A percentile compares a stretch with the other conserved stretches of the same genome.
These are phyloP conservation scores for Ophidiomyces ophidiicola DNA, from an alignment of 2,329 filamentous ascomycete genomes.

Conservation along the genomic window DNA sequence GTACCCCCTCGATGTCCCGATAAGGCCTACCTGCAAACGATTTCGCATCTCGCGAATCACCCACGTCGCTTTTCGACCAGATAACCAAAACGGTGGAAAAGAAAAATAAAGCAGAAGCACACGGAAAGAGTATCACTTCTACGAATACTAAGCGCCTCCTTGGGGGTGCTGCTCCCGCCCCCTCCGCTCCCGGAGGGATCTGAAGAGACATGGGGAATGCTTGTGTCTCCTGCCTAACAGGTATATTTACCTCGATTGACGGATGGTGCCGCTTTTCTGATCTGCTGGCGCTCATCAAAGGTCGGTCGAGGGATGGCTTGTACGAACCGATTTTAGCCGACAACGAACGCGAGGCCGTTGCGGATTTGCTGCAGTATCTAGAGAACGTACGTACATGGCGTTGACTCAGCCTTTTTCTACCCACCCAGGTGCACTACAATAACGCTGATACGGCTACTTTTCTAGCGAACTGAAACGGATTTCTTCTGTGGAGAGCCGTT, in stretches of 20 bases:
- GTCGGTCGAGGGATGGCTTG: conserved; percentile 65
- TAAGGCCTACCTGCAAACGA: too few relatives aligned
- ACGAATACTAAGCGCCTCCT: background rate
- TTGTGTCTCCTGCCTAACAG: conserved; percentile 33
- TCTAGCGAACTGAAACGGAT: conserved; percentile 84
- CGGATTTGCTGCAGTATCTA: conserved; percentile 85
- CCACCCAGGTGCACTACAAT: background rate
- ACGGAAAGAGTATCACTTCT: too few relatives aligned
- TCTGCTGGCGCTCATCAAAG: conserved; percentile 38
- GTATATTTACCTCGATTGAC: conserved; percentile 23
- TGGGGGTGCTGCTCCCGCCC: conserved; percentile 4
- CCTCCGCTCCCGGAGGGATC: background rate
- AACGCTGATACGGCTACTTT: background rate
- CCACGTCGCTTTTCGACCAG: too few relatives aligned
- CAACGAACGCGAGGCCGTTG: conserved; percentile 91
- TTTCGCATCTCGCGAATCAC: too few relatives aligned
- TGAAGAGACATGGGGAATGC: conserved; percentile 25
- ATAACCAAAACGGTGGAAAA: too few relatives aligned
- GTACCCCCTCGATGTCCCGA: too few relatives aligned
- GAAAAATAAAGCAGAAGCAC: too few relatives aligned
- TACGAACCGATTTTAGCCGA: conserved; percentile 85
- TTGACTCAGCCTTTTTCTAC: conserved; percentile 5
- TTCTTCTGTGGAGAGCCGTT: conserved; percentile 96
- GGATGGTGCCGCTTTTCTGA: conserved; percentile 35
- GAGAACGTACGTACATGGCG: conserved; percentile 61